A percentile compares a stretch with the other conserved stretches of the same genome.
Evolutionary conservation across 208 protist species (phyloP).

Genomic region (Blastocrithidia nonstop): DNA sequence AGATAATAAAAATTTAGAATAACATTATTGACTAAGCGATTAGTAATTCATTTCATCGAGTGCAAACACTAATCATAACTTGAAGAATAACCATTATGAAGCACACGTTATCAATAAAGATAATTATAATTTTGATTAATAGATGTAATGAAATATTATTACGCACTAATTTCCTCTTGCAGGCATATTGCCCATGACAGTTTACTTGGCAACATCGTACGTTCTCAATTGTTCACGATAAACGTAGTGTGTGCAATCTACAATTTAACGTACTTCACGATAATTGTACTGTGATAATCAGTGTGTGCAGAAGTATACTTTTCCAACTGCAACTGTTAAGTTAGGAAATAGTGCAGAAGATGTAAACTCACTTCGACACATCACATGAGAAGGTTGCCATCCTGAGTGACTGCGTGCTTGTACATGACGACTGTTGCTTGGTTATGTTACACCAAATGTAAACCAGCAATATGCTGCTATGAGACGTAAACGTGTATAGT

Average conservation of each 20-base stretch:
- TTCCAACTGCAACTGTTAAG: too few relatives aligned
- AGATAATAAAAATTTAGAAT: neutral
- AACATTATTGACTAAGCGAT: neutral
- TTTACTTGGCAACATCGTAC: too few relatives aligned
- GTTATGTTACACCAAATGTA: constrained; percentile 15
- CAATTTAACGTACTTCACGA: too few relatives aligned
- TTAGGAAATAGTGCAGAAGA: constrained; percentile 42
- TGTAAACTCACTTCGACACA: constrained; percentile 18
- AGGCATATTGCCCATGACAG: too few relatives aligned
- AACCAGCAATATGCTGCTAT: constrained; percentile 34
- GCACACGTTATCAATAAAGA: neutral
- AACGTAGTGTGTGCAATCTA: too few relatives aligned
- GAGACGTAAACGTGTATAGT: constrained; percentile 39
- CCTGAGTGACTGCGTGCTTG: constrained; percentile 20
- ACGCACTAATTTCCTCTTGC: too few relatives aligned
- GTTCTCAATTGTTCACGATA: too few relatives aligned
- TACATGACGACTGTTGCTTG: constrained; percentile 49
- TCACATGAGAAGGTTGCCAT: constrained; percentile 30
- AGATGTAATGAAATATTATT: too few relatives aligned
- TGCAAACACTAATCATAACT: neutral
- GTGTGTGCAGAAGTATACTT: too few relatives aligned
- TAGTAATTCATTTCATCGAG: neutral
- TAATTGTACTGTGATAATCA: too few relatives aligned
- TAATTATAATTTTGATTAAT: constrained; percentile 4
- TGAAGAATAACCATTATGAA: neutral